These are phyloP conservation scores for Geotrichum ghanense DNA, from an alignment of 805 yeast genomes.

Conservation along the genomic window DNA sequence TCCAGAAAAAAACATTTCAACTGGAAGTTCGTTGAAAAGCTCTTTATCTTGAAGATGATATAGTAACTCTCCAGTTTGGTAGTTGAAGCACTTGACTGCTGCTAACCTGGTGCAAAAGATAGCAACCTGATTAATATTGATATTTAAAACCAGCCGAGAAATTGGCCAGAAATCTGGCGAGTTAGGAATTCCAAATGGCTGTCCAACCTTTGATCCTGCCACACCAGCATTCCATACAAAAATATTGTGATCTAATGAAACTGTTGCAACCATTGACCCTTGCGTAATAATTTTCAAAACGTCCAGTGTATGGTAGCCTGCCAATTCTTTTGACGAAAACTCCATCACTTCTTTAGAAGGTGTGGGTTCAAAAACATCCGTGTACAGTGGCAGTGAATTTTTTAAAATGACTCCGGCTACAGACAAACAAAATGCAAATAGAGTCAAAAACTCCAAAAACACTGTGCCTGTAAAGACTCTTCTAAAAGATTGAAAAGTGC, in stretches of 20 bases:
- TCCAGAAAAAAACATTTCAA: slow-evolving; percentile 9
- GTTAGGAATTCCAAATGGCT: slow-evolving; percentile 15
- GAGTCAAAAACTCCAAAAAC: slow-evolving; percentile 42
- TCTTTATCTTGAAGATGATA: slow-evolving; percentile 3
- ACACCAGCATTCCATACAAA: slow-evolving; percentile 46
- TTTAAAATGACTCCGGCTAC: slow-evolving; percentile 36
- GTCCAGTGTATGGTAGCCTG: slow-evolving; percentile 51
- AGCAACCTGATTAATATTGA: slow-evolving; percentile 7
- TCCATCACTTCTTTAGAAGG: slow-evolving; percentile 16
- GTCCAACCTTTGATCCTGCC: neutral
- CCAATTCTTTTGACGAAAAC: slow-evolving; percentile 30
- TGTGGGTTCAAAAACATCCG: neutral
- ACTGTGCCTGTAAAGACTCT: slow-evolving; percentile 4
- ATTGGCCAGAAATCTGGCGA: slow-evolving; percentile 21
- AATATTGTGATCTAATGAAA: slow-evolving; percentile 64
- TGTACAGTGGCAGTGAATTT: slow-evolving; percentile 22
- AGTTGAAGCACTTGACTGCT: slow-evolving; percentile 10
- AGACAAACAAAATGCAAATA: slow-evolving; percentile 41
- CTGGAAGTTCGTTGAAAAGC: slow-evolving; percentile 4
- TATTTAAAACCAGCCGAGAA: slow-evolving; percentile 12
- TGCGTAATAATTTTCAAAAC: slow-evolving; percentile 35
- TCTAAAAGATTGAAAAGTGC: neutral
- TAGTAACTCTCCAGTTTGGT: slow-evolving; percentile 3
- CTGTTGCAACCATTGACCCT: slow-evolving; percentile 37
- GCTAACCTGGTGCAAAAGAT: slow-evolving; percentile 7